Evolutionary conservation across 306 rosid genomes (phyloP), one percentile per base, ranked within the genome.

Genomic region (Myrica gale): DNA sequence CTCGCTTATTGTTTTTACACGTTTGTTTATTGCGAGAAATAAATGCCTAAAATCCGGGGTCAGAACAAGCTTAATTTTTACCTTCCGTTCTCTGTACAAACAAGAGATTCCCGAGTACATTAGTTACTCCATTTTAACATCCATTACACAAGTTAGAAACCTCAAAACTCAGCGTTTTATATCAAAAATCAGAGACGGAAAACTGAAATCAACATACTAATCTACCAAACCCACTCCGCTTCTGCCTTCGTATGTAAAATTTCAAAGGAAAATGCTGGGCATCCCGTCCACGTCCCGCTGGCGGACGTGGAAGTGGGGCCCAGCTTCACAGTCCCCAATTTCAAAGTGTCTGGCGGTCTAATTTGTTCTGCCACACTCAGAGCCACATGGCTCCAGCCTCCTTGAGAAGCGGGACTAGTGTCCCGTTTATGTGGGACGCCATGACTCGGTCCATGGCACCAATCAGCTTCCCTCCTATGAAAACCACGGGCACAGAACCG

Each of bases 381-480:
- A 93, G 98, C 97, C 98, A 93, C 32, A 93, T 90, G 46, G 98
- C 98, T 12, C 98, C 98, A 0, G 98, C 98, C 84, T 93, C 90
- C 85, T 94, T 94, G 74, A 94, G 97, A 48, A 94, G 98, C 51
- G 98, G 98, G 26, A 94, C 98, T 4, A 94, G 87, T 7, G 91
- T 61, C 63, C 97, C 98, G 67, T 91, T 94, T 44, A 94, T 94
- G 58, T 94, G 98, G 44, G 91, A 90, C 0, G 92, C 97, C 98
- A 94, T 94, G 68, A 94, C 98, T 7, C 91, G 71, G 76, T 94
- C 98, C 96, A 94, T 91, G 72, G 96, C 85, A 1, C 98, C 98
- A 5, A 94, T 58, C 0, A 94, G 92, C 55, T 91, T 90, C 9
- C 98, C 98, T 0, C 98, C 98, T 8, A 94, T 82, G 79, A 94